A percentile compares a stretch with the other conserved stretches of the same genome.
These are phyloP conservation scores for Podospora australis DNA, from an alignment of 495 filamentous ascomycete genomes.

Conservation along the genomic window DNA sequence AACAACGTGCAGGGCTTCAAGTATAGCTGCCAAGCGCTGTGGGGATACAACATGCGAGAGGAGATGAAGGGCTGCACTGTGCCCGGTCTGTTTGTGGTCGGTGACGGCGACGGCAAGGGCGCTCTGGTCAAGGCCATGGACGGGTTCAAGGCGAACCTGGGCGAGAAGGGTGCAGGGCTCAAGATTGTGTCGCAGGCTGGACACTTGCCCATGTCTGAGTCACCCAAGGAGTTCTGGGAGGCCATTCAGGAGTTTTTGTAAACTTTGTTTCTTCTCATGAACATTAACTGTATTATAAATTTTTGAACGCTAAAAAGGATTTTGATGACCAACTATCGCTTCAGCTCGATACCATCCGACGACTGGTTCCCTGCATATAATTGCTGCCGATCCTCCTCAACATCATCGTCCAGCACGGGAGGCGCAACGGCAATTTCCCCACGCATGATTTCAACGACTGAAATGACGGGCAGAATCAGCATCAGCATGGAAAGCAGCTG, in stretches of 20 bases:
- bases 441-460: constrained; percentile 47
- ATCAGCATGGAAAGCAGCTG: constrained; percentile 49
- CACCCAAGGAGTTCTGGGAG: constrained; percentile 57
- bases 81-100: constrained; percentile 60
- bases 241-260: constrained; percentile 52
- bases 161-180: constrained; percentile 45
- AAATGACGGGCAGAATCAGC: constrained; percentile 47
- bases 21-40: constrained; percentile 64
- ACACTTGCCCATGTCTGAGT: constrained; percentile 79
- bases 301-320: no score
- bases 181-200: constrained; percentile 59
- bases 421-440: constrained; percentile 44
- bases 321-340: no score
- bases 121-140: constrained; percentile 71
- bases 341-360: no score
- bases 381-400: no score
- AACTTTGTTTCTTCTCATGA: background rate
- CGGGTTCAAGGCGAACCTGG: constrained; percentile 55
- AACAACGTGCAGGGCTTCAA: constrained; percentile 67
- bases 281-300: background rate
- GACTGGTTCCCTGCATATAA: no score
- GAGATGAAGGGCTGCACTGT: constrained; percentile 54
- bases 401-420: constrained; percentile 22
- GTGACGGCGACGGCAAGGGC: constrained; percentile 59
- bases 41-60: constrained; percentile 63